Conservation (phyloP, 2,329 filamentous ascomycete genomes). For the Fusarium brachygibbosum region DNA sequence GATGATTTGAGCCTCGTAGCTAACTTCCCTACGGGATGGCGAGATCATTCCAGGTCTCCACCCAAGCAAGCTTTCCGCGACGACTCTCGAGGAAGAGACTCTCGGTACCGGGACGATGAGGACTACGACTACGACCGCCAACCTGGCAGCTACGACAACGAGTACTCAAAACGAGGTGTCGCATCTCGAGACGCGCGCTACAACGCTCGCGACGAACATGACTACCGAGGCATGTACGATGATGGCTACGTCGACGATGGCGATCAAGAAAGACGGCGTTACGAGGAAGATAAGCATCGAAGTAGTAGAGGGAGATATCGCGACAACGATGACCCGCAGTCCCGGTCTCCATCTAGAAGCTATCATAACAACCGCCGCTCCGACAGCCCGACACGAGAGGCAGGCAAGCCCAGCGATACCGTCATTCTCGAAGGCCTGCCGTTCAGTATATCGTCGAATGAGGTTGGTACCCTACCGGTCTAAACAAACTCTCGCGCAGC, state of each 20-base stretch:
- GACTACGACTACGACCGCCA: conserved; percentile 42
- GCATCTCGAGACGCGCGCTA: conserved; percentile 47
- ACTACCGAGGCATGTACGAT: conserved; percentile 58
- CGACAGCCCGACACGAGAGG: conserved; percentile 54
- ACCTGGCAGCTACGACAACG: conserved; percentile 50
- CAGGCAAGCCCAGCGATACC: conserved; percentile 62
- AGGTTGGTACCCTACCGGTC: conserved; percentile 59
- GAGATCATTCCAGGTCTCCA: conserved; percentile 61
- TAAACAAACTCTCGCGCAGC: conserved; percentile 30
- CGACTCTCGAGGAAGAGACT: conserved; percentile 51
- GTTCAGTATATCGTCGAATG: conserved; percentile 62
- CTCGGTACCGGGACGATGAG: conserved; percentile 47
- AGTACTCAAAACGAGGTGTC: conserved; percentile 43
- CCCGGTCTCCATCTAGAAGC: conserved; percentile 48
- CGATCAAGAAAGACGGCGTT: conserved; percentile 41
- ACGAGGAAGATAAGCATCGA: conserved; percentile 40
- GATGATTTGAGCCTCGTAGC: conserved; percentile 55
- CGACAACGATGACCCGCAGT: conserved; percentile 41
- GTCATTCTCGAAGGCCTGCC: conserved; percentile 69
- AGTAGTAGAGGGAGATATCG: conserved; percentile 38
- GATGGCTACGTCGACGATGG: conserved; percentile 52
- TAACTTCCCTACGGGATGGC: conserved; percentile 62
- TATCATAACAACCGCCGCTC: conserved; percentile 53
- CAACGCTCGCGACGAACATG: conserved; percentile 49
- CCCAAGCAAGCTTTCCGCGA: conserved; percentile 56